Conservation (phyloP, 192 early-diverging fungal species). For the Podila verticillata region DNA sequence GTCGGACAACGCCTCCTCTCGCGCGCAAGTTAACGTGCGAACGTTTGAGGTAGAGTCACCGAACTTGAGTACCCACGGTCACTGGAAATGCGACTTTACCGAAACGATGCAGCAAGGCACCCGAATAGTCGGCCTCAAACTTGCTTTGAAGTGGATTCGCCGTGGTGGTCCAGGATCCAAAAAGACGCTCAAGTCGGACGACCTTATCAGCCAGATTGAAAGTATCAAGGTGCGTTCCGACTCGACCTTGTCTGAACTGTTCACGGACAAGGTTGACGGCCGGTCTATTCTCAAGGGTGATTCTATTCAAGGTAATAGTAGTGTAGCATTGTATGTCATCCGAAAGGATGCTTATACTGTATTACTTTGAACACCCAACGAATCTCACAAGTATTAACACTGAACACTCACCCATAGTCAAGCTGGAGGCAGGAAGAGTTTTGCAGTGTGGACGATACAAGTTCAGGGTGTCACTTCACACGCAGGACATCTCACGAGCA, state of each 20-base stretch:
- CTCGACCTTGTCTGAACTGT: constrained; percentile 29
- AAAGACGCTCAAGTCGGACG: not conserved
- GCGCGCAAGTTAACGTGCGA: not conserved
- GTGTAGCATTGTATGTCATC: not conserved
- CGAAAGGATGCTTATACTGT: not conserved
- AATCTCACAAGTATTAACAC: not conserved
- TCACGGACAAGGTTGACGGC: constrained; percentile 15
- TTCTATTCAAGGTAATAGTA: constrained; percentile 16
- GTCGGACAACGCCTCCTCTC: not conserved
- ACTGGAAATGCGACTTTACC: constrained; percentile 30
- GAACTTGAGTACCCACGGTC: constrained; percentile 15
- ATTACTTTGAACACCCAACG: not conserved
- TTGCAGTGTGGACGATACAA: constrained; percentile 22
- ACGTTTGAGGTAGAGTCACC: constrained; percentile 4
- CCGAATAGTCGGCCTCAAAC: constrained; percentile 8
- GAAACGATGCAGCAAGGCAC: constrained; percentile 15
- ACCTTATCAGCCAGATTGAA: constrained; percentile 23
- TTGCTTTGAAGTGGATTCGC: constrained; percentile 10
- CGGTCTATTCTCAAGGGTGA: constrained; percentile 12
- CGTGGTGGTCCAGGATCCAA: not conserved
- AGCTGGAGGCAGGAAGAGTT: constrained; percentile 17
- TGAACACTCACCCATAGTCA: constrained; percentile 1
- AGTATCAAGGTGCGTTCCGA: constrained; percentile 32
- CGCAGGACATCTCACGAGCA: constrained; percentile 14
- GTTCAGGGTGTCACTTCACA: constrained; percentile 26